Percentiles rank a stretch among this genome's conserved stretches.
These are phyloP conservation scores for Pseudofabraea citricarpa DNA, from an alignment of 2,329 filamentous ascomycete species.

Conservation along the genomic window DNA sequence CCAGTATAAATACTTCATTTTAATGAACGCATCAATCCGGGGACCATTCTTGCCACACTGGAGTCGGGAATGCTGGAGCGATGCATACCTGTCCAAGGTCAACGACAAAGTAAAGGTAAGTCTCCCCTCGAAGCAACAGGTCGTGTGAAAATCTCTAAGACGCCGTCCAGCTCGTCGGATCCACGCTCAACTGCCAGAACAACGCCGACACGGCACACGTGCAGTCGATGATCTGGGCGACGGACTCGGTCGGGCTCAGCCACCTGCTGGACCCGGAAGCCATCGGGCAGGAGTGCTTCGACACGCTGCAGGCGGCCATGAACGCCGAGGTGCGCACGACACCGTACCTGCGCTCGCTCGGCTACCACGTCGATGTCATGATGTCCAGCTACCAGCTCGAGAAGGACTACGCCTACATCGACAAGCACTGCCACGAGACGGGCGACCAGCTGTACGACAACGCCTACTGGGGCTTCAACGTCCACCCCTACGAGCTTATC, in stretches of 20 bases:
- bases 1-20: slow-evolving; percentile 17
- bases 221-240: slow-evolving; percentile 21
- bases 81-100: slow-evolving; percentile 14
- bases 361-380: slow-evolving; percentile 6
- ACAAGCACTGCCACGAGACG: neutral
- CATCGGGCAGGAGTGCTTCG: neutral
- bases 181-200: slow-evolving; percentile 12
- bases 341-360: slow-evolving; percentile 1
- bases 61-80: slow-evolving; percentile 16
- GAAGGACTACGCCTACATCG: neutral
- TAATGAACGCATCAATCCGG: slow-evolving; percentile 20
- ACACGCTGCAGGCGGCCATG: neutral
- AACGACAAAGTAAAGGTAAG: slow-evolving; percentile 17
- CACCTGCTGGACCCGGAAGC: slow-evolving; percentile 4
- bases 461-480: slow-evolving; percentile 28
- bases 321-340: slow-evolving; percentile 3
- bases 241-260: slow-evolving; percentile 11
- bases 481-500: slow-evolving; percentile 34
- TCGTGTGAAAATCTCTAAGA: neutral
- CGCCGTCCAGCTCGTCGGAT: slow-evolving; percentile 11
- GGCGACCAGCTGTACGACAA: neutral
- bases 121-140: neutral
- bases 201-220: slow-evolving; percentile 10
- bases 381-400: slow-evolving; percentile 4
- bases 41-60: slow-evolving; percentile 19